phyloP scores from a whole-genome alignment of 1,284 basidiomycete genomes.

The Malassezia arunalokei region DNA sequence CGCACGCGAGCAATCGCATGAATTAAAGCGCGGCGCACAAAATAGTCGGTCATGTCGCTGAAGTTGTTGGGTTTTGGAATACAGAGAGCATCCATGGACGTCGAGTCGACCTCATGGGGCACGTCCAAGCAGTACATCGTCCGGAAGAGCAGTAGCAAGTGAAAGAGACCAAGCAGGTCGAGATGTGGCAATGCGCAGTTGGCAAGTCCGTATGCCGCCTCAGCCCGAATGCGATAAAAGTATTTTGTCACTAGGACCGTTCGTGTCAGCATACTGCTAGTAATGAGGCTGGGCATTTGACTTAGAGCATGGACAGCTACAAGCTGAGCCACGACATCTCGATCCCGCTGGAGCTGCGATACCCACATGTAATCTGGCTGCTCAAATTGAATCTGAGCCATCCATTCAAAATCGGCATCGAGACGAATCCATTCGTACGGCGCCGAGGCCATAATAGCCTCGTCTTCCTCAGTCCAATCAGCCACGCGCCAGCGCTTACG shows the following conservation, averaged over 20 bases:
- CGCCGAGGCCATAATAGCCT: slow-evolving; percentile 69
- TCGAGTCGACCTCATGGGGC: slow-evolving; percentile 20
- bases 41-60: slow-evolving; percentile 78
- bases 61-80: slow-evolving; percentile 90
- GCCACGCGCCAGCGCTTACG: slow-evolving; percentile 76
- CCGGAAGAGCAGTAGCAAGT: slow-evolving; percentile 82
- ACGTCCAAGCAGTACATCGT: slow-evolving; percentile 70
- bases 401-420: slow-evolving; percentile 99
- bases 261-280: slow-evolving; percentile 79
- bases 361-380: slow-evolving; percentile 99
- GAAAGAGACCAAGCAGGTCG: slow-evolving; percentile 82
- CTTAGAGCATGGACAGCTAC: slow-evolving; percentile 51
- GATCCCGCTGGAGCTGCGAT: slow-evolving; percentile 83
- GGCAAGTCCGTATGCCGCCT: slow-evolving; percentile 76
- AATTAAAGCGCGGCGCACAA: slow-evolving; percentile 75
- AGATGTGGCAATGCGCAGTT: slow-evolving; percentile 69
- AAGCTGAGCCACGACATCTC: slow-evolving; percentile 76
- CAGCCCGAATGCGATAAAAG: slow-evolving; percentile 90
- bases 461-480: slow-evolving; percentile 96
- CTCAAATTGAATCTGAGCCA: slow-evolving; percentile 76
- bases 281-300: slow-evolving; percentile 69
- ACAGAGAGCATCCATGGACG: slow-evolving; percentile 53
- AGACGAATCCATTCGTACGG: slow-evolving; percentile 98
- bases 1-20: slow-evolving; percentile 71
- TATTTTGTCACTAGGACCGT: slow-evolving; percentile 90